Evolutionary conservation across 257 asterid genomes (phyloP), one percentile per base, ranked within the genome.

Genomic region (Nicotiana noctiflora): DNA sequence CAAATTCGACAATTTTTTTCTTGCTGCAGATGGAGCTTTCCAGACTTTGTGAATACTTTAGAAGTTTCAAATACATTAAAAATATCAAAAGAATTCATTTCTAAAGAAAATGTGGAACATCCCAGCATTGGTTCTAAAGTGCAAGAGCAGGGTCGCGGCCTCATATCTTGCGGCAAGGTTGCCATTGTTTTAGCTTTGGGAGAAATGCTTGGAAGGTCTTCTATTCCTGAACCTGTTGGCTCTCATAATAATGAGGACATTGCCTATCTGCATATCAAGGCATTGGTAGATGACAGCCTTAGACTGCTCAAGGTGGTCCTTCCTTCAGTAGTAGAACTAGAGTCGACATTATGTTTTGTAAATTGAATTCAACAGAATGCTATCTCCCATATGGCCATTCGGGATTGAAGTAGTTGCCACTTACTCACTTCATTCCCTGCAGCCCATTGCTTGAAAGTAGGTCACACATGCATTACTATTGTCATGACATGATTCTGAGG

Each of bases 81-180:
- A 84, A 80, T 85, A 80, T 82, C 88, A 32, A 88, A 83, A 56
- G 80, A 79, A 80, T 80, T 81, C 75, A 72, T 82, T 84, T 82
- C 88, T 29, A 84, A 76, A 82, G 90, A 84, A 76, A 82, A 79
- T 52, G 82, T 70, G 53, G 81, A 84, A 76, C 89, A 80, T 66
- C 81, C 90, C 6, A 87, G 86, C 75, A 78, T 80, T 62, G 83
- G 61, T 87, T 13, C 49, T 79, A 82, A 84, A 84, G 84, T 91
- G 85, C 90, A 85, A 84, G 82, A 82, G 79, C 89, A 83, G 77
- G 97, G 98, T 56, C 82, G 64, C 63, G 57, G 52, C 87, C 89
- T 95, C 84, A 82, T 84, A 68, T 84, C 91, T 77, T 83, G 76
- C 78, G 99, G 99, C 34, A 92, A 95, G 89, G 90, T 86, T 80